phyloP scores from a whole-genome alignment of 1,284 basidiomycete genomes.

The Trametes versicolor region DNA sequence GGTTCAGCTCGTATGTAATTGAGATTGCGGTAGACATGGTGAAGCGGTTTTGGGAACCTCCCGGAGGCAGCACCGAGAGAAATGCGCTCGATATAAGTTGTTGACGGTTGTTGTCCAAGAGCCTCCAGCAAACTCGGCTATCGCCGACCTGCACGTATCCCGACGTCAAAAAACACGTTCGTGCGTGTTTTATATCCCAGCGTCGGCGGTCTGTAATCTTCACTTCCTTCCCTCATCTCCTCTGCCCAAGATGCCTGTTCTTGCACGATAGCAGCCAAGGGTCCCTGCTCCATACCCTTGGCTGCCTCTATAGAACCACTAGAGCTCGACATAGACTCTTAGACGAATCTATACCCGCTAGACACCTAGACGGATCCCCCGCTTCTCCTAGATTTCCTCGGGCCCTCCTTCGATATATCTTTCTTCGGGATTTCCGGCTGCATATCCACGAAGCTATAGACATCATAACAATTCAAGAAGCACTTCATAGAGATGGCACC shows the following conservation, averaged over 20 bases:
- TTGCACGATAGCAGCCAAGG: constrained; percentile 47
- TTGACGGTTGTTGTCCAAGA: constrained; percentile 32
- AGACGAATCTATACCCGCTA: constrained; percentile 41
- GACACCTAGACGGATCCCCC: constrained; percentile 26
- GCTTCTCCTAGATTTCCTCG: constrained; percentile 16
- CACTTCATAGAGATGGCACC: constrained; percentile 25
- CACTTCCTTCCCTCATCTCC: constrained; percentile 30
- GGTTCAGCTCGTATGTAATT: constrained; percentile 60
- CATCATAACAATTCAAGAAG: constrained; percentile 10
- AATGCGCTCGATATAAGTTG: constrained; percentile 12
- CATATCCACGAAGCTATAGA: constrained; percentile 4
- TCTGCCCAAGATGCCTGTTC: constrained; percentile 46
- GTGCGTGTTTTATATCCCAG: constrained; percentile 13
- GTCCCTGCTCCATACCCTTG: constrained; percentile 38
- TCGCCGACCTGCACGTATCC: constrained; percentile 31
- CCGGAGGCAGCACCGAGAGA: not conserved
- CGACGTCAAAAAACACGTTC: constrained; percentile 29
- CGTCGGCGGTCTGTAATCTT: constrained; percentile 14
- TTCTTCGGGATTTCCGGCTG: constrained; percentile 5
- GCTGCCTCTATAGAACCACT: constrained; percentile 33
- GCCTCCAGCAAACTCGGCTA: constrained; percentile 32
- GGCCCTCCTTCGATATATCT: not conserved
- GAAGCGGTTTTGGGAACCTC: not conserved
- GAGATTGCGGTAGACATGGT: constrained; percentile 52
- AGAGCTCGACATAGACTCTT: constrained; percentile 36